Evolutionary conservation across 1,139 yeast genomes (phyloP).

Genomic region (Yamadazyma siamensis): DNA sequence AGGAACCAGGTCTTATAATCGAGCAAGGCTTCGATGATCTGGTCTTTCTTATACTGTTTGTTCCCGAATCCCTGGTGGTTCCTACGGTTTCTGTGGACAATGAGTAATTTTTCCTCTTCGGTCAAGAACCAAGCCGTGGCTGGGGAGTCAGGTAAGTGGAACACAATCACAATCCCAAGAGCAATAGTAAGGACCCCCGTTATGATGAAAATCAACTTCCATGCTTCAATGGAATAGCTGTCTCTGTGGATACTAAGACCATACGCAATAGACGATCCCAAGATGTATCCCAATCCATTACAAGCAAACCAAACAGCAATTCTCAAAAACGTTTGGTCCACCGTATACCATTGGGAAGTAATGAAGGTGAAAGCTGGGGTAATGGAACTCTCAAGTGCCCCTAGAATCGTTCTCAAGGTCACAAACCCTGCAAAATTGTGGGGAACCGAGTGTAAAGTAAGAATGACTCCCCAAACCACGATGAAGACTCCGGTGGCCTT

Average conservation of each 20-base stretch:
- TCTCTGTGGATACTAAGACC: constrained; percentile 11
- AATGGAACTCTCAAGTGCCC: constrained; percentile 50
- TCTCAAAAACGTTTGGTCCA: constrained; percentile 20
- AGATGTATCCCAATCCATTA: constrained; percentile 27
- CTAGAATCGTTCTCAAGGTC: constrained; percentile 36
- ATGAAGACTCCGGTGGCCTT: constrained; percentile 22
- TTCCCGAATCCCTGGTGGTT: constrained; percentile 58
- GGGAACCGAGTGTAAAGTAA: constrained; percentile 25
- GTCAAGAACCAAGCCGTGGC: constrained; percentile 35
- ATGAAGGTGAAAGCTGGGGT: constrained; percentile 58
- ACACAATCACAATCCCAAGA: constrained; percentile 20
- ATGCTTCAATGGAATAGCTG: constrained; percentile 22
- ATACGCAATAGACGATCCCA: constrained; percentile 26
- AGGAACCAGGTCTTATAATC: constrained; percentile 24
- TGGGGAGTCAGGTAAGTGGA: constrained; percentile 30
- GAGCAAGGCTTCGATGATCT: constrained; percentile 17
- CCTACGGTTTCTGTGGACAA: constrained; percentile 32
- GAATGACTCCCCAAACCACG: constrained; percentile 27
- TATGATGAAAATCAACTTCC: constrained; percentile 32
- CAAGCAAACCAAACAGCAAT: constrained; percentile 27
- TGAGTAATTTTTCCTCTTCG: constrained; percentile 42
- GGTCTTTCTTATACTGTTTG: constrained; percentile 49
- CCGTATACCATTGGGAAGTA: constrained; percentile 24
- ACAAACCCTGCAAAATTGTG: constrained; percentile 25
- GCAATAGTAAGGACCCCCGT: constrained; percentile 27